These are phyloP conservation scores for Lipomyces mesembrius DNA, from an alignment of 805 yeast species.

Conservation along the genomic window DNA sequence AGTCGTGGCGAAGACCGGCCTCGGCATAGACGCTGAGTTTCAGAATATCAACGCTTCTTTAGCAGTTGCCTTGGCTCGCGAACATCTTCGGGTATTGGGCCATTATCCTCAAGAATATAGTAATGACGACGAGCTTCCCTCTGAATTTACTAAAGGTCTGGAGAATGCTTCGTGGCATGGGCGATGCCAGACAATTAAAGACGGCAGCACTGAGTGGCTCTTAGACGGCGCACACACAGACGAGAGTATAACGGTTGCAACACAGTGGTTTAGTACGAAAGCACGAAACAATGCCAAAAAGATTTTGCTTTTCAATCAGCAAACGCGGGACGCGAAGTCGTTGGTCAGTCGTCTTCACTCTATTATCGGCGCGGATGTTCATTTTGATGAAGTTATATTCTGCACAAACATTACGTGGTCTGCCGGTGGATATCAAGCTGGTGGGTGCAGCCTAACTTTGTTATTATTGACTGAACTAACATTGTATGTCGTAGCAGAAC, in stretches of 20 bases:
- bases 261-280: conserved; percentile 66
- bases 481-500: conserved; percentile 53
- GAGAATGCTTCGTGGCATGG: conserved; percentile 88
- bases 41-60: conserved; percentile 86
- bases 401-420: conserved; percentile 93
- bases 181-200: conserved; percentile 74
- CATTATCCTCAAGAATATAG: not conserved
- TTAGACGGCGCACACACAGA: conserved; percentile 96
- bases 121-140: conserved; percentile 34
- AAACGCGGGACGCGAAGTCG: conserved; percentile 79
- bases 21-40: conserved; percentile 84
- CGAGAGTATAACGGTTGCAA: conserved; percentile 83
- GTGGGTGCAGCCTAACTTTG: conserved; percentile 9
- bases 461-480: conserved; percentile 11
- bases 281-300: conserved; percentile 39
- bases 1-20: conserved; percentile 45
- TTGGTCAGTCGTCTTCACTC: conserved; percentile 61
- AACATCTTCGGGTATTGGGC: conserved; percentile 57
- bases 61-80: conserved; percentile 71
- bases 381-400: conserved; percentile 79
- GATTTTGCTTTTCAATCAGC: conserved; percentile 88
- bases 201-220: conserved; percentile 64
- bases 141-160: conserved; percentile 56
- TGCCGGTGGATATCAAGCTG: conserved; percentile 68
- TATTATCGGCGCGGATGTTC: conserved; percentile 49